phyloP scores from a whole-genome alignment of 2,329 filamentous ascomycete genomes.

The Neophaeococcomyces aloes region DNA sequence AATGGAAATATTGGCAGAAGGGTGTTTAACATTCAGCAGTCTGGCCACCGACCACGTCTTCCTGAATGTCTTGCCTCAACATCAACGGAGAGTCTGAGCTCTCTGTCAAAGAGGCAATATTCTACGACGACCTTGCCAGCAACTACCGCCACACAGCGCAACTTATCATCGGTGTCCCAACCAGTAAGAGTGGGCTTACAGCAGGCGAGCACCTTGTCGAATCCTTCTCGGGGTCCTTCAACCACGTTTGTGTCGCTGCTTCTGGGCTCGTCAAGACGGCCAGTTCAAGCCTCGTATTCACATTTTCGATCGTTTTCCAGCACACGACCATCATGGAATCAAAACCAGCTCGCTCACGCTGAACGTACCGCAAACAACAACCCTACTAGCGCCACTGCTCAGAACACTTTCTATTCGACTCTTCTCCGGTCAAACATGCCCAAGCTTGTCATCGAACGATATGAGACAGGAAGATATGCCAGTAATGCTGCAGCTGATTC shows the following conservation, averaged over 20 bases:
- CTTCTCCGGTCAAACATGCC: conserved; percentile 88
- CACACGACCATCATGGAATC: conserved; percentile 20
- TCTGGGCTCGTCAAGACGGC: conserved; percentile 12
- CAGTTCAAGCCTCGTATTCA: not conserved
- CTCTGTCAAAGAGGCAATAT: conserved; percentile 3
- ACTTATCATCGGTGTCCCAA: conserved; percentile 9
- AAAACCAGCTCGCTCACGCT: conserved; percentile 63
- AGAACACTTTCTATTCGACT: conserved; percentile 89
- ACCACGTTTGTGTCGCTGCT: conserved; percentile 11
- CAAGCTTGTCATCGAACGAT: conserved; percentile 80
- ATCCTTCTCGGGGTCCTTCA: not conserved
- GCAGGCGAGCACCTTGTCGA: conserved; percentile 3
- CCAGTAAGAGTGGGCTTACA: not conserved
- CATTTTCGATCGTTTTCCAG: conserved; percentile 16
- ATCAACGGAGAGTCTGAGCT: conserved; percentile 11
- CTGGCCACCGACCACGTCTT: conserved; percentile 5
- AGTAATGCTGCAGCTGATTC: conserved; percentile 67
- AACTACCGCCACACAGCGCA: conserved; percentile 6
- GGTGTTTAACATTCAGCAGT: conserved; percentile 10
- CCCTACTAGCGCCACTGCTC: conserved; percentile 71
- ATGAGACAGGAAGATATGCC: conserved; percentile 76
- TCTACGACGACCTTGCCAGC: not conserved
- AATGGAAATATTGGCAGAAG: not conserved
- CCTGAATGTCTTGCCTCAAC: conserved; percentile 10
- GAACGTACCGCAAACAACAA: conserved; percentile 92